Percentiles rank a stretch among this genome's conserved stretches.
phyloP scores from a whole-genome alignment of 2,329 filamentous ascomycete species.

The Alternaria alternata region DNA sequence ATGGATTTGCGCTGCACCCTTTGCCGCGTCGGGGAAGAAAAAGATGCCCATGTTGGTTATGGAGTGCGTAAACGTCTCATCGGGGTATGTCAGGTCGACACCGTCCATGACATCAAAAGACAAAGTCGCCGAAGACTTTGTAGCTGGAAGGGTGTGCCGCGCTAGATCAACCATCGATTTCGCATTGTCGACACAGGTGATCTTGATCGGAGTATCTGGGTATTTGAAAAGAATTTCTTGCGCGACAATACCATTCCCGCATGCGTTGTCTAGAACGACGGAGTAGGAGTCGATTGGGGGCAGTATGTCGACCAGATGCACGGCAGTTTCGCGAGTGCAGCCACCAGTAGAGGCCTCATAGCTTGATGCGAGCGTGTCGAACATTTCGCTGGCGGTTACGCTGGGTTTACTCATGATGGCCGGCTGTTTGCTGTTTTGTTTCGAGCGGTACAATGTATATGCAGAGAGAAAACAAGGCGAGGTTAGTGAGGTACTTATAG shows the following conservation, averaged over 20 bases:
- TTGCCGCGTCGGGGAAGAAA: constrained; percentile 41
- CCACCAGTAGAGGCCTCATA: constrained; percentile 29
- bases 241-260: constrained; percentile 34
- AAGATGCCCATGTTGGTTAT: constrained; percentile 53
- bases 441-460: not conserved
- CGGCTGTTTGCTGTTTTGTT: not conserved
- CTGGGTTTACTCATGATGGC: constrained; percentile 2
- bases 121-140: not conserved
- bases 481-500: constrained; percentile 2
- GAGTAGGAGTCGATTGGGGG: constrained; percentile 21
- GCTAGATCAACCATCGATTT: constrained; percentile 20
- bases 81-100: constrained; percentile 27
- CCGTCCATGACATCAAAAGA: constrained; percentile 10
- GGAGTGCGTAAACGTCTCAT: constrained; percentile 47
- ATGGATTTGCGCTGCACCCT: constrained; percentile 39
- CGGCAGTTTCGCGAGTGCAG: constrained; percentile 24
- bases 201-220: constrained; percentile 3
- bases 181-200: constrained; percentile 19
- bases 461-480: not conserved
- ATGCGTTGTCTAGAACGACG: constrained; percentile 37
- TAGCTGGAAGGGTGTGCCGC: not conserved
- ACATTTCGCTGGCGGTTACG: not conserved
- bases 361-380: not conserved
- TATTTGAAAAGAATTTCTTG: constrained; percentile 22
- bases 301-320: constrained; percentile 21